Evolutionary conservation across 2,329 filamentous ascomycete species (phyloP).

Genomic region (Pyrenochaeta sp.): DNA sequence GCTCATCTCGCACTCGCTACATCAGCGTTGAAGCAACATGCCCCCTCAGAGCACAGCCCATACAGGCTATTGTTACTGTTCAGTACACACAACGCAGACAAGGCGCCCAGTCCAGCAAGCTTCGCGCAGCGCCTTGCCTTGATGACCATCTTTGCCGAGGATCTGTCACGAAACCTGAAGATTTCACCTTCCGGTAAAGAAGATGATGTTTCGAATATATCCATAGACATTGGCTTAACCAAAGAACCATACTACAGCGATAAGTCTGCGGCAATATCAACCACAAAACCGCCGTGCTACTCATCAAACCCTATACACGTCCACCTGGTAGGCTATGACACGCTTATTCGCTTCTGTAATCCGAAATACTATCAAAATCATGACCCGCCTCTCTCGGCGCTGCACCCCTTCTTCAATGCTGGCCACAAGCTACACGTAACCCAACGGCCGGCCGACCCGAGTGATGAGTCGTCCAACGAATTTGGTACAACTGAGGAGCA

Average conservation of each 20-base stretch:
- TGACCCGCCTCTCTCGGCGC: conserved; percentile 59
- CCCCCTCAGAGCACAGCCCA: conserved; percentile 44
- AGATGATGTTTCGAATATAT: conserved; percentile 26
- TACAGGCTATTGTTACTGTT: conserved; percentile 66
- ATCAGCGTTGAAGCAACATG: conserved; percentile 58
- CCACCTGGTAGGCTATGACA: conserved; percentile 80
- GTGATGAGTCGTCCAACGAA: conserved; percentile 55
- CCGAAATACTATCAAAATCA: conserved; percentile 72
- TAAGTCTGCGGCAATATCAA: conserved; percentile 69
- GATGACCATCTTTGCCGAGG: conserved; percentile 74
- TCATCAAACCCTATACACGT: conserved; percentile 60
- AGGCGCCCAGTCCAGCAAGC: conserved; percentile 70
- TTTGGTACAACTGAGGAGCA: conserved; percentile 68
- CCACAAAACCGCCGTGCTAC: conserved; percentile 45
- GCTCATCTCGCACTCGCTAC: conserved; percentile 66
- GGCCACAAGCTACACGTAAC: conserved; percentile 70
- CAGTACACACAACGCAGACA: conserved; percentile 72
- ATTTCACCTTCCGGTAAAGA: conserved; percentile 3
- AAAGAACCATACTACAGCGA: conserved; percentile 77
- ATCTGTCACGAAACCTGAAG: conserved; percentile 51
- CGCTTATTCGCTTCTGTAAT: conserved; percentile 74
- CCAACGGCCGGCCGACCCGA: conserved; percentile 60
- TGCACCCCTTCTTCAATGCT: conserved; percentile 69
- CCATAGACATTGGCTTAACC: conserved; percentile 73
- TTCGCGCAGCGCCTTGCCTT: conserved; percentile 74